Evolutionary conservation across 2,329 filamentous ascomycete species (phyloP).

Genomic region (Cladorrhinum sp.): DNA sequence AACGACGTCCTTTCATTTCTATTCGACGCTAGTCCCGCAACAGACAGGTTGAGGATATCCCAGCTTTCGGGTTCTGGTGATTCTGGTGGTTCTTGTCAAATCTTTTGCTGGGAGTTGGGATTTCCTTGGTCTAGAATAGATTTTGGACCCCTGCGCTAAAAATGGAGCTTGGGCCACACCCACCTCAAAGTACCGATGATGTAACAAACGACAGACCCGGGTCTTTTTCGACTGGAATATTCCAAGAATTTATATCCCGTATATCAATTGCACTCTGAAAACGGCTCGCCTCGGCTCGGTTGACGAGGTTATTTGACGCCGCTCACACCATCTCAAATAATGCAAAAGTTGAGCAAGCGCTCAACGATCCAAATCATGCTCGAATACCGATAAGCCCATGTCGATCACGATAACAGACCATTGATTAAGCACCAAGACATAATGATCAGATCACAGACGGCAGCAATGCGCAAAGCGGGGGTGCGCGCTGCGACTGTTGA

Average conservation of each 20-base stretch:
- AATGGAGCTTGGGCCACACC: constrained; percentile 5
- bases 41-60: not conserved
- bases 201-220: not conserved
- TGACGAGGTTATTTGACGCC: no score
- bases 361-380: not conserved
- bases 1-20: not conserved
- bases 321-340: not conserved
- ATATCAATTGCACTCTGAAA: not conserved
- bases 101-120: not conserved
- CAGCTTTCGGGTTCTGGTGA: not conserved
- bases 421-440: not conserved
- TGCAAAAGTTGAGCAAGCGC: not conserved
- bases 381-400: not conserved
- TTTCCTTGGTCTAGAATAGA: not conserved
- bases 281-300: not conserved
- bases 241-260: not conserved
- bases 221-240: not conserved
- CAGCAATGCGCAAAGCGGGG: not conserved
- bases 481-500: not conserved
- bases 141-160: not conserved
- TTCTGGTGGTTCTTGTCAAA: not conserved
- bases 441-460: not conserved
- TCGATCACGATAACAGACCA: not conserved
- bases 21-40: not conserved
- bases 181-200: constrained; percentile 2